Percentiles rank a stretch among this genome's conserved stretches.
Evolutionary conservation across 1,284 basidiomycete genomes (phyloP).

Genomic region (Athelia psychrophila): DNA sequence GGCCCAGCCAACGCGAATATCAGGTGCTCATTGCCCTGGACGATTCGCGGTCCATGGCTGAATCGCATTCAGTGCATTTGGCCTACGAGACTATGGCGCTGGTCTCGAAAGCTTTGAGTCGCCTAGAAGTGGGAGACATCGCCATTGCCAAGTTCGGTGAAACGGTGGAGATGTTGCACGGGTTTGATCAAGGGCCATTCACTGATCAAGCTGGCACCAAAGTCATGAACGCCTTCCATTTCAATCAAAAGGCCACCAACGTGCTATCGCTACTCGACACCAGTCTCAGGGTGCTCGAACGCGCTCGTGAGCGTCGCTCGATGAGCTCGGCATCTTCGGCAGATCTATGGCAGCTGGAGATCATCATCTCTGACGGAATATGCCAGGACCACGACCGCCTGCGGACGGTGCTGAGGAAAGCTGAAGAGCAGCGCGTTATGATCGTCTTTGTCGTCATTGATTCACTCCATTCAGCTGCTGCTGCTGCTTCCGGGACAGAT

Average conservation of each 20-base stretch:
- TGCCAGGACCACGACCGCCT: constrained; percentile 94
- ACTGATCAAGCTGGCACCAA: constrained; percentile 78
- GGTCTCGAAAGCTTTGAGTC: constrained; percentile 87
- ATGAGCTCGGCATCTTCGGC: constrained; percentile 61
- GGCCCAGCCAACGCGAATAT: constrained; percentile 93
- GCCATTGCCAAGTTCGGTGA: constrained; percentile 92
- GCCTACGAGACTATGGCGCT: constrained; percentile 94
- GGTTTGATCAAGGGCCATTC: constrained; percentile 78
- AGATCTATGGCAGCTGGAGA: constrained; percentile 97
- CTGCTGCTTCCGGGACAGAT: constrained; percentile 13
- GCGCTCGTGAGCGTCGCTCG: constrained; percentile 66
- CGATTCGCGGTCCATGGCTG: constrained; percentile 96
- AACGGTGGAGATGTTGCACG: constrained; percentile 84
- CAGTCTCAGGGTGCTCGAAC: constrained; percentile 76
- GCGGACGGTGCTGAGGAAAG: constrained; percentile 78
- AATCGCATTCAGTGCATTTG: constrained; percentile 89
- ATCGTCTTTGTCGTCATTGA: constrained; percentile 97
- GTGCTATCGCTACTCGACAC: constrained; percentile 85
- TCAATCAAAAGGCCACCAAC: constrained; percentile 91
- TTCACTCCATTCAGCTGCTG: constrained; percentile 59
- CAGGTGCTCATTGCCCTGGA: constrained; percentile 95
- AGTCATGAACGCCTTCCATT: constrained; percentile 84
- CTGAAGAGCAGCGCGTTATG: constrained; percentile 91
- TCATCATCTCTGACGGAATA: constrained; percentile 98
- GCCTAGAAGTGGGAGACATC: constrained; percentile 94